Evolutionary conservation across 352 stramenopile species (phyloP), one percentile per base, ranked within the genome.

Genomic region (Phytopythium sindhum): DNA sequence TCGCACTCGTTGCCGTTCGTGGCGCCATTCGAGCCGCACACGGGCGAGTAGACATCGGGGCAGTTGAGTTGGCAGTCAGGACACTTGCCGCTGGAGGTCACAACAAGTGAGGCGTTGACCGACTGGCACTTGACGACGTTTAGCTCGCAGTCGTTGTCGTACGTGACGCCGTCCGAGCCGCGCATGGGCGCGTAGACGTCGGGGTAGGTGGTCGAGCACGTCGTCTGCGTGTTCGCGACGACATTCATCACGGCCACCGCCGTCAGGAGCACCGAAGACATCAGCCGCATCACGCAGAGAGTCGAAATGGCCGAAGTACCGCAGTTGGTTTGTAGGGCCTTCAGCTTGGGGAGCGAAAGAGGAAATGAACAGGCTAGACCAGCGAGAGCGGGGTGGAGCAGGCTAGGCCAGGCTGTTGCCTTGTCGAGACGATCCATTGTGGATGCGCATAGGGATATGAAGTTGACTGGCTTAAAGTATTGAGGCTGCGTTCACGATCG

Each of bases 1-100:
- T 65, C 47, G 60, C 81, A 89, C 52, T 70, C 65, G 64, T 84
- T 88, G 39, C 39, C 31, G 69, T 88, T 89, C 11, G 81, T 89
- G 23, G 67, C 37, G 29, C 77, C 75, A 57, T 89, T 69, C 21
- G 81, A 86, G 26, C 66, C 79, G 53, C 81, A 89, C 12, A 90
- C 74, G 4, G 79, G 78, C n/a, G 59, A 41, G 48, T 69, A 69
- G 33, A 70, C 47, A 7, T 50, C 61, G 4, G 68, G 51, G 41
- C 74, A 82, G 12, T 21, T 2, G 39, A n/a, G 1, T 0, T 35
- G 29, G 31, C 12, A 35, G 26, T 35, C 15, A 4, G 39, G 42
- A 31, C 75, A 84, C 33, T 51, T 53, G 19, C 76, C 69, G 1
- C 63, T 48, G 2, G 63, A 62, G 12, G 61, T 60, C 24, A 80